Conservation (phyloP, 768 basidiomycete species). For the Auriscalpium vulgare region DNA sequence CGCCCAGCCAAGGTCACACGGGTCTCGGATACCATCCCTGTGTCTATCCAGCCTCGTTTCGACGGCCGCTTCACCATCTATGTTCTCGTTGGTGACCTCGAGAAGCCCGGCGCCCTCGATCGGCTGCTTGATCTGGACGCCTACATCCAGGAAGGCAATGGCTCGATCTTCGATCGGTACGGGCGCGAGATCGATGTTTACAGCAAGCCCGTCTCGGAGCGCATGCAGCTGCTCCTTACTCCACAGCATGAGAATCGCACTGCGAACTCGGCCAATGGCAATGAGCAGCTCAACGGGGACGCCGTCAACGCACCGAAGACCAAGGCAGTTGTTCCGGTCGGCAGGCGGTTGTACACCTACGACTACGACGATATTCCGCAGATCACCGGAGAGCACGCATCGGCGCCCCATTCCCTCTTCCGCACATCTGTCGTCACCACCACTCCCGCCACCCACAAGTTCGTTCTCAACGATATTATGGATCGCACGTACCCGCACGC, state of each 20-base stretch:
- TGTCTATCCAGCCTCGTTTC: constrained; percentile 3
- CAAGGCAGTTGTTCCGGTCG: background rate
- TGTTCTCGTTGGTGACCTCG: constrained; percentile 1
- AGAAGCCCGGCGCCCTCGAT: background rate
- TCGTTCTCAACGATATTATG: constrained; percentile 1
- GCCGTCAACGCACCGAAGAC: background rate
- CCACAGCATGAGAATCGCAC: background rate
- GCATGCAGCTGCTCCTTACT: background rate
- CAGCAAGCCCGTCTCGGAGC: background rate
- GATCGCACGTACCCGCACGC: background rate
- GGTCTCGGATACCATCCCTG: constrained; percentile 5
- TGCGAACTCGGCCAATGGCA: background rate
- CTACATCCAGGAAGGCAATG: background rate
- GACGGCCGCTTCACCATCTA: constrained; percentile 6
- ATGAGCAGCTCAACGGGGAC: background rate
- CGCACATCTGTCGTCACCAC: constrained; percentile 1
- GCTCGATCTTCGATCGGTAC: background rate
- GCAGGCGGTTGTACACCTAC: constrained; percentile 1
- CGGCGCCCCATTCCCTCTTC: constrained; percentile 3
- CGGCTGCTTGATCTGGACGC: constrained; percentile 1
- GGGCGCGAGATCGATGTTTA: background rate
- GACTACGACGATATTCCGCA: constrained; percentile 5
- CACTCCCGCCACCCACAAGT: background rate
- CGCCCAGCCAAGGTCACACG: constrained; percentile 4
- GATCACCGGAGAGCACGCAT: constrained; percentile 1